Base-by-base conservation (phyloP, 1,284 basidiomycete genomes). In the Leccinum fallax region DNA sequence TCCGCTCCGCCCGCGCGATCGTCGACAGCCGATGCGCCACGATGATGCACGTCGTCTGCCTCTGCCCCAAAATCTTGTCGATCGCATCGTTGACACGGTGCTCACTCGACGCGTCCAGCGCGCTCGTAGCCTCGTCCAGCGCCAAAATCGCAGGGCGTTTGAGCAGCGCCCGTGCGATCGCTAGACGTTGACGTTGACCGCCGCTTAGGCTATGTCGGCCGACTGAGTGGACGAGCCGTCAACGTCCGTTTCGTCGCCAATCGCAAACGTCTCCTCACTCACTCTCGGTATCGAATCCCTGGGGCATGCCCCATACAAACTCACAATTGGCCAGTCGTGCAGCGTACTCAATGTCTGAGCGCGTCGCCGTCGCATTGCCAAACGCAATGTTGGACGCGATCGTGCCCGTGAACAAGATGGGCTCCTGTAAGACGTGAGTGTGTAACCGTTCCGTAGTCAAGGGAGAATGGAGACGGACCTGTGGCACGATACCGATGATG, bases 321-420 rank as follows among this genome's bases (percentile, higher is more conserved):
- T 97, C 94, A 76, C 97, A 98, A 71, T 98, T 97, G 4, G 97
- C 96, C 65, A 92, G 85, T 11, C 89, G 81, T 0, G 96, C 96
- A 0, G 95, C 97, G 24, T 87, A 81, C 74, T 96, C 93, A 40
- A 99, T 93, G 61, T 97, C 85, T 64, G 88, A 87, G 30, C 90
- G 83, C 0, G 93, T 92, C 0, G 88, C 93, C 16, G 82, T 75
- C 4, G 84, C 80, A 40, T 88, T 83, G 3, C 97, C 96, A 72
- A 94, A 98, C 0, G 94, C 92, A 64, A 98, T 97, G 71, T 98
- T 98, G 3, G 93, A 90, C 9, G 93, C 93, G 26, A 98, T 92
- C 0, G 93, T 97, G 4, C 95, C 95, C 9, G 89, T 91, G 72
- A 93, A 93, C 34, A 93, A 71, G 1, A 92, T 82, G 0, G 91